Conservation (phyloP, 2,329 filamentous ascomycete genomes). For the Exserohilum rostratum region DNA sequence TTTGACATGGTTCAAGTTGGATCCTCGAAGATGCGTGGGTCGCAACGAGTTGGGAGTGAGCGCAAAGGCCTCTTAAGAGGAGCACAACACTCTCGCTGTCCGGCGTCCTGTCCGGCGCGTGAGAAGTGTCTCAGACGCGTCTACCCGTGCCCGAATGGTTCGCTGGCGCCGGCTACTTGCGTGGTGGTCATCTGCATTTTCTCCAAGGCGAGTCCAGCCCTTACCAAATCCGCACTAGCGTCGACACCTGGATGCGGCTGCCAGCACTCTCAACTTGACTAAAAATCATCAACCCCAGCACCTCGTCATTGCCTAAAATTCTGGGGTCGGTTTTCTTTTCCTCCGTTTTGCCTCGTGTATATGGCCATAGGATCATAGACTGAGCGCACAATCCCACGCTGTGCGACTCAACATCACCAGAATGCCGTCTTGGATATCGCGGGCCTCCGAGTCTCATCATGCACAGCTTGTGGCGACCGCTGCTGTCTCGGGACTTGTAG, state of each 20-base stretch:
- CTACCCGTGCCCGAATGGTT: conserved; percentile 33
- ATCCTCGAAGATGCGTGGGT: conserved; percentile 2
- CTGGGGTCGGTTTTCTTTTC: background rate
- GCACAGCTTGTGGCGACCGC: conserved; percentile 74
- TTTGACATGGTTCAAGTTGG: conserved; percentile 54
- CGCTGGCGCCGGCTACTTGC: conserved; percentile 31
- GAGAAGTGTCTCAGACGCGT: conserved; percentile 47
- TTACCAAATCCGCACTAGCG: conserved; percentile 24
- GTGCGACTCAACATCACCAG: conserved; percentile 8
- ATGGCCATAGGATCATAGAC: conserved; percentile 10
- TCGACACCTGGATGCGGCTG: conserved; percentile 9
- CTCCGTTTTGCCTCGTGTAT: conserved; percentile 1
- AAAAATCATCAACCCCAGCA: conserved; percentile 10
- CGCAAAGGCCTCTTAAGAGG: conserved; percentile 23
- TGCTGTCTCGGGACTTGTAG: conserved; percentile 58
- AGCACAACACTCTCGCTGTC: conserved; percentile 17
- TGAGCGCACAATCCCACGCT: conserved; percentile 1
- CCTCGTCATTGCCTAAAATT: background rate
- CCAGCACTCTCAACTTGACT: conserved; percentile 7
- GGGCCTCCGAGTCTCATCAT: conserved; percentile 53
- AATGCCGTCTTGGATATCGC: conserved; percentile 56
- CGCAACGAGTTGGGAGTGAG: background rate
- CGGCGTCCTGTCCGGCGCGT: conserved; percentile 43
- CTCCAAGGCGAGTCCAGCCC: conserved; percentile 24
- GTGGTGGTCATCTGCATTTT: conserved; percentile 38